phyloP scores from a whole-genome alignment of 768 basidiomycete genomes.

The Hygrocybe coccinea region DNA sequence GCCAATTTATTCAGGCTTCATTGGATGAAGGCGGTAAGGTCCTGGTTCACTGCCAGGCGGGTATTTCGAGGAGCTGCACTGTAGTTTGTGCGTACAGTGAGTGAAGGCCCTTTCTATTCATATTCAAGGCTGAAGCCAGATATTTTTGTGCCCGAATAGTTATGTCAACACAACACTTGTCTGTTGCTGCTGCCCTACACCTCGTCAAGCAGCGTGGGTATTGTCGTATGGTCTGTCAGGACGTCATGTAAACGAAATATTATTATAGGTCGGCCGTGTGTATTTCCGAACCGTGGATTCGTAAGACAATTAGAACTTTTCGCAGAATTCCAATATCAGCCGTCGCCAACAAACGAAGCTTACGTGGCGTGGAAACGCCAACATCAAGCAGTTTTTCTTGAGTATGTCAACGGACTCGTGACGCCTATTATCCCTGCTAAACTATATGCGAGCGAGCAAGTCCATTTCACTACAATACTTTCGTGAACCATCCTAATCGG shows the following conservation, averaged over 20 bases:
- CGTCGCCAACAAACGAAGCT: conserved; percentile 36
- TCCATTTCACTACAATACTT: not conserved
- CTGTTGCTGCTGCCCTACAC: conserved; percentile 41
- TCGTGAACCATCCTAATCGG: not conserved
- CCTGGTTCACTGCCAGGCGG: conserved; percentile 71
- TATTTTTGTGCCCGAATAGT: conserved; percentile 28
- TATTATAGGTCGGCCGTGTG: conserved; percentile 33
- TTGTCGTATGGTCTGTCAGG: conserved; percentile 1
- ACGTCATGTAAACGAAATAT: conserved; percentile 10
- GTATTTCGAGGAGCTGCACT: conserved; percentile 64
- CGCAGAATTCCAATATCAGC: conserved; percentile 45
- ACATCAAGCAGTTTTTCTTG: conserved; percentile 54
- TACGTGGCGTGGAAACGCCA: too few relatives aligned
- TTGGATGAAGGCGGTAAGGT: conserved; percentile 56
- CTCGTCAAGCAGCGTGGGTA: conserved; percentile 46
- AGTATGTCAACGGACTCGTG: conserved; percentile 52
- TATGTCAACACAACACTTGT: conserved; percentile 44
- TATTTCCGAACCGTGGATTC: conserved; percentile 51
- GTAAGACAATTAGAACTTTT: conserved; percentile 56
- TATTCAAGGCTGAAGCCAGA: not conserved
- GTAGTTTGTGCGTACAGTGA: conserved; percentile 53
- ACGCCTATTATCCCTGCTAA: conserved; percentile 46
- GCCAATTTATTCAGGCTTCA: too few relatives aligned
- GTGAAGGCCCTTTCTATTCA: conserved; percentile 17
- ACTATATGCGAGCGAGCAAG: not conserved